Percentiles rank a stretch among this genome's conserved stretches.
Evolutionary conservation across 768 basidiomycete genomes (phyloP).

Genomic region (Melanogaster broomeanus): DNA sequence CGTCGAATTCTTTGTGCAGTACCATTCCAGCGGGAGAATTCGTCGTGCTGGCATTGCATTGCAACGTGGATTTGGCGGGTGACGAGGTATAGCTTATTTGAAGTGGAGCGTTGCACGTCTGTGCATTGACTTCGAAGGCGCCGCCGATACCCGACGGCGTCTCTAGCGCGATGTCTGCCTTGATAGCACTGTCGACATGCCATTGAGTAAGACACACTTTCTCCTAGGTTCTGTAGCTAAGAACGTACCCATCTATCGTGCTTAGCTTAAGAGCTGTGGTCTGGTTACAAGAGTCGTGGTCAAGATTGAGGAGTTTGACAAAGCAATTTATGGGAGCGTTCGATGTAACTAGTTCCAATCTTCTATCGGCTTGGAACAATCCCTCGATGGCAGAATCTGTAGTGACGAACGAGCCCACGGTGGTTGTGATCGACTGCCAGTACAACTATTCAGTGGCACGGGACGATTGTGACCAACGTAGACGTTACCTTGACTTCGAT

Average conservation of each 20-base stretch:
- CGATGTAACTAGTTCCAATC: slow-evolving; percentile 32
- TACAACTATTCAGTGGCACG: too few relatives aligned
- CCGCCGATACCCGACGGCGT: slow-evolving; percentile 24
- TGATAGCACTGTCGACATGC: slow-evolving; percentile 12
- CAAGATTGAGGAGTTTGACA: slow-evolving; percentile 33
- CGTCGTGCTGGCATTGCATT: slow-evolving; percentile 28
- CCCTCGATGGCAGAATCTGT: slow-evolving; percentile 44
- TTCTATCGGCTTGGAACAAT: slow-evolving; percentile 31
- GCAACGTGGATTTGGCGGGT: slow-evolving; percentile 36
- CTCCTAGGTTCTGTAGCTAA: too few relatives aligned
- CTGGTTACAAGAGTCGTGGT: slow-evolving; percentile 12
- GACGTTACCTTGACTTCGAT: slow-evolving; percentile 31
- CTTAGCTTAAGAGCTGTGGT: slow-evolving; percentile 28
- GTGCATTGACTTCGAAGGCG: slow-evolving; percentile 31
- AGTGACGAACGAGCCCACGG: slow-evolving; percentile 26
- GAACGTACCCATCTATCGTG: slow-evolving; percentile 43
- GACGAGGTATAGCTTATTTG: slow-evolving; percentile 31
- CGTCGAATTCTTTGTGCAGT: slow-evolving; percentile 41
- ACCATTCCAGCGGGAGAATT: slow-evolving; percentile 37
- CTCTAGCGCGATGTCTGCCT: slow-evolving; percentile 16
- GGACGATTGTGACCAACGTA: background rate
- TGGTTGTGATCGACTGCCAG: slow-evolving; percentile 29
- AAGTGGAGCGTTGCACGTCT: slow-evolving; percentile 36
- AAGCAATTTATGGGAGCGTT: slow-evolving; percentile 39
- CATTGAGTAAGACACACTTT: background rate